phyloP scores from a whole-genome alignment of 306 rosid genomes.

The Prunus mume region DNA sequence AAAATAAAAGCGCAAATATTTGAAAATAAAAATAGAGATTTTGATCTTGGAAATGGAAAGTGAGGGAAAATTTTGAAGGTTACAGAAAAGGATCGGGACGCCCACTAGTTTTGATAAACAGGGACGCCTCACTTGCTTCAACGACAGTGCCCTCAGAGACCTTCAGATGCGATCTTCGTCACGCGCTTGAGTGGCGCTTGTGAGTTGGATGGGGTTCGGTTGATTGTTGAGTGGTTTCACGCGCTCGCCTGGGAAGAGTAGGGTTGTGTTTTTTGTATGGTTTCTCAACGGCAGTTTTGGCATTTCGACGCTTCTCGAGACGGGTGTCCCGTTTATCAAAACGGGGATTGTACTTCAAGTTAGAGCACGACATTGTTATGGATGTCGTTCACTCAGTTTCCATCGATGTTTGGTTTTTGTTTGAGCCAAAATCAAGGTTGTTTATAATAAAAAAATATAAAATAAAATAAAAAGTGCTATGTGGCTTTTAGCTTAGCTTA shows the following conservation, averaged over 20 bases:
- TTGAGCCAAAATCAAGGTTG: neutral
- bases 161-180: neutral
- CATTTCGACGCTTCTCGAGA: conserved; percentile 4
- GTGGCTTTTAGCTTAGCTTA: too few relatives aligned
- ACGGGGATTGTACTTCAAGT: neutral
- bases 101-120: conserved; percentile 44
- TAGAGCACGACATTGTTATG: neutral
- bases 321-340: conserved; percentile 28
- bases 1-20: neutral
- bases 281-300: neutral
- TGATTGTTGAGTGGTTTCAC: neutral
- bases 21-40: neutral
- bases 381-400: neutral
- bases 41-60: conserved; percentile 20
- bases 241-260: neutral
- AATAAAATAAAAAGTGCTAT: too few relatives aligned
- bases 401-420: neutral
- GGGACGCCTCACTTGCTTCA: conserved; percentile 25
- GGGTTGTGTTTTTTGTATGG: neutral
- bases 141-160: neutral
- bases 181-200: conserved; percentile 15
- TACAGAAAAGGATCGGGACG: conserved; percentile 38
- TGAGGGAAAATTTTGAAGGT: conserved; percentile 37
- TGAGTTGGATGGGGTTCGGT: neutral
- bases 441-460: too few relatives aligned